Evolutionary conservation across 768 basidiomycete species (phyloP).

Genomic region (Tricholomella constricta): DNA sequence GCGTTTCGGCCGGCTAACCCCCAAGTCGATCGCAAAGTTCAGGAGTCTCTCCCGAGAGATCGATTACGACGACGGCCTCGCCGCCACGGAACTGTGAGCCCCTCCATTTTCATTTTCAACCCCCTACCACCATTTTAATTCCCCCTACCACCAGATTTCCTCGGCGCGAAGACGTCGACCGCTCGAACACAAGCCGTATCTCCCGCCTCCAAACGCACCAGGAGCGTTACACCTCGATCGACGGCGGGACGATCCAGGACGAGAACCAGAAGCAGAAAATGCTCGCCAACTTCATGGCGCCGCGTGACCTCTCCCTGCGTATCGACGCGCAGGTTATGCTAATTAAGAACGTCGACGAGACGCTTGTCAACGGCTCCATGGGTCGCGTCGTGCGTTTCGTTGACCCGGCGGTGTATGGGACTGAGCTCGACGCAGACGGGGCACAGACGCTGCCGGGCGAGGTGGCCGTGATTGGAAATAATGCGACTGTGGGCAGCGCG

Average conservation of each 20-base stretch:
- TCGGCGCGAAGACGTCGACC: slow-evolving; percentile 87
- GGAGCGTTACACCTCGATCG: slow-evolving; percentile 55
- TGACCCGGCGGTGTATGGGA: slow-evolving; percentile 49
- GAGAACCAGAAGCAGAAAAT: slow-evolving; percentile 67
- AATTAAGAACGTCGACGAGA: slow-evolving; percentile 91
- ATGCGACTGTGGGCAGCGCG: slow-evolving; percentile 17
- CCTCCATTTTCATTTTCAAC: neutral
- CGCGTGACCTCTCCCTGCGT: slow-evolving; percentile 65
- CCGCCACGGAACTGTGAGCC: slow-evolving; percentile 86
- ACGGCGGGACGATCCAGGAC: slow-evolving; percentile 63
- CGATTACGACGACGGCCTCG: slow-evolving; percentile 76
- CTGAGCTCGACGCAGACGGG: slow-evolving; percentile 33
- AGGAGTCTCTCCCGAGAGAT: slow-evolving; percentile 69
- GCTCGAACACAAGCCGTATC: slow-evolving; percentile 76
- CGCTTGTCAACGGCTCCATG: slow-evolving; percentile 92
- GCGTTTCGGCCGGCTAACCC: slow-evolving; percentile 81
- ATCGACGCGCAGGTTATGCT: slow-evolving; percentile 91
- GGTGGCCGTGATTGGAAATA: slow-evolving; percentile 30
- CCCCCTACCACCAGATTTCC: slow-evolving; percentile 65
- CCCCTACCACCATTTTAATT: neutral
- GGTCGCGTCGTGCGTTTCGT: slow-evolving; percentile 80
- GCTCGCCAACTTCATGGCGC: slow-evolving; percentile 91
- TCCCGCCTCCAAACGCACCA: slow-evolving; percentile 53
- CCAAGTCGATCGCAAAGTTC: slow-evolving; percentile 71
- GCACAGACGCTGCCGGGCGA: slow-evolving; percentile 29